Percentiles rank a stretch among this genome's conserved stretches.
These are phyloP conservation scores for Sporothrix dimorphospora DNA, from an alignment of 2,329 filamentous ascomycete species.

Conservation along the genomic window DNA sequence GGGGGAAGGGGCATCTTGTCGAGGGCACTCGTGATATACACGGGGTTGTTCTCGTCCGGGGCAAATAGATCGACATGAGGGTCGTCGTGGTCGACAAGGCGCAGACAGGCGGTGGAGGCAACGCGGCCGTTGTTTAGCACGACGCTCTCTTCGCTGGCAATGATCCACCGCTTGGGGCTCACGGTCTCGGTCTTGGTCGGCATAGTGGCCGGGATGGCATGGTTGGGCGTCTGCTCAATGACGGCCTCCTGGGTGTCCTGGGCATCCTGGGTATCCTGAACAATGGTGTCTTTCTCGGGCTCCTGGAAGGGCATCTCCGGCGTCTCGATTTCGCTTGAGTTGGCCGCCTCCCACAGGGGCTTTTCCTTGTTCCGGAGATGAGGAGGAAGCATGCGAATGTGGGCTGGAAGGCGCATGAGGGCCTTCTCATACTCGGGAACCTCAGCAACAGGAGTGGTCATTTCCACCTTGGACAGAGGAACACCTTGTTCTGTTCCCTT, in stretches of 20 bases:
- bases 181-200: neutral
- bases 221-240: neutral
- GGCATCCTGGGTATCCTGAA: neutral
- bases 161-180: constrained; percentile 13
- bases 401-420: neutral
- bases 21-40: neutral
- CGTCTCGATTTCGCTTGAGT: neutral
- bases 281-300: too few species aligned
- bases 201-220: neutral
- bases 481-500: neutral
- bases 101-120: neutral
- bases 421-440: neutral
- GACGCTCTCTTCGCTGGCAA: neutral
- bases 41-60: neutral
- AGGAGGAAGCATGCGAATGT: neutral
- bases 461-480: neutral
- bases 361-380: neutral
- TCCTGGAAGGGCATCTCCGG: neutral
- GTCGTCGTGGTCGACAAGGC: neutral
- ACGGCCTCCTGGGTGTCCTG: neutral
- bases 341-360: neutral
- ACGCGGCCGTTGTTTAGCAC: neutral
- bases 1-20: neutral
- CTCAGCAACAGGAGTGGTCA: neutral
- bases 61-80: neutral